phyloP scores from a whole-genome alignment of 192 early-diverging fungal genomes.

The Backusella psychrophila region DNA sequence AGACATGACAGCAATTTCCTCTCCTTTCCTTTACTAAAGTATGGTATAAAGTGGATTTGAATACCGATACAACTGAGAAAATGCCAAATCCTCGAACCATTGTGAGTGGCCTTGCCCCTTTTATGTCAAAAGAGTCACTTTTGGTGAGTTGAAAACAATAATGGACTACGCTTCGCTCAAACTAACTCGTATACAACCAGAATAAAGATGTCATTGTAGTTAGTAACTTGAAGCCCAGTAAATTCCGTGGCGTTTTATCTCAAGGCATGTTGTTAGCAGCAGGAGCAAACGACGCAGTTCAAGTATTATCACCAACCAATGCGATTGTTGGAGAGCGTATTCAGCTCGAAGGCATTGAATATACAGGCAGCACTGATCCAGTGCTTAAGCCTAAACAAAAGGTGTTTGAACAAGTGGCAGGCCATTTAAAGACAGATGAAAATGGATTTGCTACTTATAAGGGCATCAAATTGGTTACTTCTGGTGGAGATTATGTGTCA shows the following conservation, averaged over 20 bases:
- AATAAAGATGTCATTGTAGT: slow-evolving; percentile 53
- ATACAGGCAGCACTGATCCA: slow-evolving; percentile 16
- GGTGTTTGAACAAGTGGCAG: slow-evolving; percentile 25
- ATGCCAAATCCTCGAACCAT: slow-evolving; percentile 51
- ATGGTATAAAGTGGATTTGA: slow-evolving; percentile 43
- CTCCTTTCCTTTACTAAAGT: background rate
- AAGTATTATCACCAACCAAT: slow-evolving; percentile 51
- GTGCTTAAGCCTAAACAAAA: slow-evolving; percentile 30
- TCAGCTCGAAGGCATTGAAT: slow-evolving; percentile 40
- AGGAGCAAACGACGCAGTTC: slow-evolving; percentile 44
- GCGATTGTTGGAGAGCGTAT: slow-evolving; percentile 55
- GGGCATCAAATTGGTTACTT: slow-evolving; percentile 12
- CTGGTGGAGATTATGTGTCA: background rate
- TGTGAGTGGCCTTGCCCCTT: slow-evolving; percentile 61
- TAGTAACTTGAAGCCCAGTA: slow-evolving; percentile 62
- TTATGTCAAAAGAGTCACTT: slow-evolving; percentile 50
- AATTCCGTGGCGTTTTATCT: slow-evolving; percentile 61
- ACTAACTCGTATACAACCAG: background rate
- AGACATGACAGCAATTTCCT: background rate
- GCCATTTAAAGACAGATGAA: slow-evolving; percentile 9
- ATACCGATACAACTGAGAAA: slow-evolving; percentile 44
- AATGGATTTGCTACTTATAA: slow-evolving; percentile 32
- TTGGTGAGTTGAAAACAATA: slow-evolving; percentile 22
- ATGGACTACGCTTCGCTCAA: background rate
- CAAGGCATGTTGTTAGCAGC: slow-evolving; percentile 67